These are phyloP conservation scores for Monosporascus sp. DNA, from an alignment of 2,329 filamentous ascomycete species.

Conservation along the genomic window DNA sequence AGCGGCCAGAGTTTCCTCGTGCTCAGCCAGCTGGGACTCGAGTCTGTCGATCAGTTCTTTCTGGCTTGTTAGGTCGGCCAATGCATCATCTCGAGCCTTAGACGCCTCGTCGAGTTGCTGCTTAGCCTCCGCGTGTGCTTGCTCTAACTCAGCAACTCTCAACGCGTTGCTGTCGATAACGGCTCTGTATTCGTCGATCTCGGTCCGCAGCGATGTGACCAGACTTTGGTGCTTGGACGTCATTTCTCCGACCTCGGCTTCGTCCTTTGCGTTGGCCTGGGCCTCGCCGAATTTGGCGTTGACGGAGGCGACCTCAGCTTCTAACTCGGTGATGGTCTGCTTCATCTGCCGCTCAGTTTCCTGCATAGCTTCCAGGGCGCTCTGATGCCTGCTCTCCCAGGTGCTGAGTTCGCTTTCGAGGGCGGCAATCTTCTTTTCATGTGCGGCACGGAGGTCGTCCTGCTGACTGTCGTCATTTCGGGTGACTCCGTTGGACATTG, in stretches of 20 bases:
- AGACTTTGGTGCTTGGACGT: slow-evolving; percentile 54
- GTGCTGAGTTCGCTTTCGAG: slow-evolving; percentile 66
- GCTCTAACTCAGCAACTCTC: slow-evolving; percentile 70
- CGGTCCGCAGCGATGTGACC: slow-evolving; percentile 58
- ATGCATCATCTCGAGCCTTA: slow-evolving; percentile 50
- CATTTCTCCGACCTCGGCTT: slow-evolving; percentile 42
- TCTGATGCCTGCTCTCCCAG: slow-evolving; percentile 74
- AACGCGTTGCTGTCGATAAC: slow-evolving; percentile 63
- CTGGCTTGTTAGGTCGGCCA: slow-evolving; percentile 39
- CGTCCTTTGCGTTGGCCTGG: slow-evolving; percentile 34
- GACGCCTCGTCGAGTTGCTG: slow-evolving; percentile 63
- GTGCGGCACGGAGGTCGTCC: slow-evolving; percentile 31
- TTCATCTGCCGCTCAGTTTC: slow-evolving; percentile 68
- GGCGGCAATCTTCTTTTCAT: slow-evolving; percentile 55
- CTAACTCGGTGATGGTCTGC: slow-evolving; percentile 67
- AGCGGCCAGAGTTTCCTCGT: slow-evolving; percentile 52
- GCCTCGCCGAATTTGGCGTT: slow-evolving; percentile 45
- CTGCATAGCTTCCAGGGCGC: slow-evolving; percentile 65
- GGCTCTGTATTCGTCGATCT: slow-evolving; percentile 77
- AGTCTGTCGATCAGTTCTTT: slow-evolving; percentile 46
- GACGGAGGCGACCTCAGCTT: slow-evolving; percentile 51
- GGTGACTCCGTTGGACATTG: slow-evolving; percentile 7
- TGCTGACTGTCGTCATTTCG: slow-evolving; percentile 26
- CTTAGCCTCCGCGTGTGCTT: slow-evolving; percentile 61
- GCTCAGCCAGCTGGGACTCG: slow-evolving; percentile 54